Evolutionary conservation across 2,329 filamentous ascomycete species (phyloP).

Genomic region (Exophiala alcalophila): DNA sequence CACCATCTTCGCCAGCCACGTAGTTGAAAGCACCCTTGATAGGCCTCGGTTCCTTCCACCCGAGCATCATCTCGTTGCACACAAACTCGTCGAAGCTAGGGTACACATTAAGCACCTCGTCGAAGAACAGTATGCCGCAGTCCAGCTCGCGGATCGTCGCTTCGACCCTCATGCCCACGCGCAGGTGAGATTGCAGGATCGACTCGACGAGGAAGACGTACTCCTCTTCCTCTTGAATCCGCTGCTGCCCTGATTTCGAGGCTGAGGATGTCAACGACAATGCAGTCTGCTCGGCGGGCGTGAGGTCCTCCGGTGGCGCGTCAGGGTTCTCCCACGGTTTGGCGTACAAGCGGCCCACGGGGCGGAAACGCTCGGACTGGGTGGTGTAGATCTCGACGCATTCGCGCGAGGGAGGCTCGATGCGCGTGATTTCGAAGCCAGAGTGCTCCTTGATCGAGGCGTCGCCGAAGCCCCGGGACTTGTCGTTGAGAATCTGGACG

Average conservation of each 20-base stretch:
- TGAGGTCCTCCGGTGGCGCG: constrained; percentile 39
- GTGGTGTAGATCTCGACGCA: constrained; percentile 49
- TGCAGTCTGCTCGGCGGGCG: constrained; percentile 32
- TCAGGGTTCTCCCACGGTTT: constrained; percentile 49
- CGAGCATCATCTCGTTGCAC: constrained; percentile 65
- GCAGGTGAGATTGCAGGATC: constrained; percentile 54
- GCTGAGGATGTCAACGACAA: constrained; percentile 2
- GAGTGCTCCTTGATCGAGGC: constrained; percentile 49
- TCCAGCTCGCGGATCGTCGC: constrained; percentile 56
- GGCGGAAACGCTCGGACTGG: constrained; percentile 44
- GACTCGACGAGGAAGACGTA: constrained; percentile 68
- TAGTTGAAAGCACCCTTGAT: constrained; percentile 22
- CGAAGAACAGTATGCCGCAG: constrained; percentile 63
- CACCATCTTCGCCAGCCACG: constrained; percentile 9
- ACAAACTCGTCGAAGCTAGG: constrained; percentile 64
- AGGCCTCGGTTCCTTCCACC: constrained; percentile 58
- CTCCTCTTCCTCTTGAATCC: constrained; percentile 33
- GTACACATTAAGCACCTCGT: constrained; percentile 53
- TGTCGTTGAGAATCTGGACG: constrained; percentile 34
- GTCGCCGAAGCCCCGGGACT: constrained; percentile 33
- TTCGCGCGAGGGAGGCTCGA: constrained; percentile 48
- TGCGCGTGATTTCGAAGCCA: constrained; percentile 59
- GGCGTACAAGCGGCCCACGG: constrained; percentile 54
- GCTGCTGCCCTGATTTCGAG: constrained; percentile 12
- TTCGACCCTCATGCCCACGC: constrained; percentile 63